A percentile compares a stretch with the other conserved stretches of the same genome.
Conservation (phyloP, 2,329 filamentous ascomycete species). For the Sporothrix protearum region DNA sequence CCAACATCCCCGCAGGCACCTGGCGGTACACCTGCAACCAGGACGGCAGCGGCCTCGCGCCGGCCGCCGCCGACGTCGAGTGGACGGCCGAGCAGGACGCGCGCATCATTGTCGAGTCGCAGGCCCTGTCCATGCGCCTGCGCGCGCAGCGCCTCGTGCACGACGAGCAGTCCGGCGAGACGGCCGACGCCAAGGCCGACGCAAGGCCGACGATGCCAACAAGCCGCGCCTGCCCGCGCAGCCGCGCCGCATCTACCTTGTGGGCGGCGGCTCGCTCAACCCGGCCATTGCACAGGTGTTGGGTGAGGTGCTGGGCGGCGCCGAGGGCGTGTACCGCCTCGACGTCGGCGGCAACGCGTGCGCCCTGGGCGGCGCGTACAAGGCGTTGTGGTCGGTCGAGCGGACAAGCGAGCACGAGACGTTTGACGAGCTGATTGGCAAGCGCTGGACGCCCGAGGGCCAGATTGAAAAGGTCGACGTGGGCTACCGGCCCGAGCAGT, state of each 20-base stretch:
- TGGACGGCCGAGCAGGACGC: constrained; percentile 61
- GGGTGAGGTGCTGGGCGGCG: constrained; percentile 82
- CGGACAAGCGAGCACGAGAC: constrained; percentile 59
- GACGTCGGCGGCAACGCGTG: constrained; percentile 96
- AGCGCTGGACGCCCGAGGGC: constrained; percentile 78
- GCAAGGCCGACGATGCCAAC: not conserved
- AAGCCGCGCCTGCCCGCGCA: constrained; percentile 64
- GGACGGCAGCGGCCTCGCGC: constrained; percentile 49
- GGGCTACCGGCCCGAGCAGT: constrained; percentile 72
- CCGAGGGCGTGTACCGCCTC: constrained; percentile 86
- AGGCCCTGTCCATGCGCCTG: constrained; percentile 84
- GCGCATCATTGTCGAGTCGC: constrained; percentile 87
- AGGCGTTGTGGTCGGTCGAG: constrained; percentile 89
- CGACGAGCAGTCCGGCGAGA: constrained; percentile 38
- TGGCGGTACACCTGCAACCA: constrained; percentile 70
- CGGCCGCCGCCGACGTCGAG: not conserved
- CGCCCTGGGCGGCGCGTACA: constrained; percentile 89
- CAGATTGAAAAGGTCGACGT: constrained; percentile 79
- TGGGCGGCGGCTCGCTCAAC: constrained; percentile 88
- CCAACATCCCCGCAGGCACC: constrained; percentile 78
- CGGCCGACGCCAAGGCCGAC: not conserved
- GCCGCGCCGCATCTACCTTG: constrained; percentile 85
- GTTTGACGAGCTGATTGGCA: constrained; percentile 83
- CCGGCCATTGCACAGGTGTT: constrained; percentile 80
- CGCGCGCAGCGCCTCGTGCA: constrained; percentile 74